These are phyloP conservation scores for Claviceps purpurea DNA, from an alignment of 2,329 filamentous ascomycete genomes.

Conservation along the genomic window DNA sequence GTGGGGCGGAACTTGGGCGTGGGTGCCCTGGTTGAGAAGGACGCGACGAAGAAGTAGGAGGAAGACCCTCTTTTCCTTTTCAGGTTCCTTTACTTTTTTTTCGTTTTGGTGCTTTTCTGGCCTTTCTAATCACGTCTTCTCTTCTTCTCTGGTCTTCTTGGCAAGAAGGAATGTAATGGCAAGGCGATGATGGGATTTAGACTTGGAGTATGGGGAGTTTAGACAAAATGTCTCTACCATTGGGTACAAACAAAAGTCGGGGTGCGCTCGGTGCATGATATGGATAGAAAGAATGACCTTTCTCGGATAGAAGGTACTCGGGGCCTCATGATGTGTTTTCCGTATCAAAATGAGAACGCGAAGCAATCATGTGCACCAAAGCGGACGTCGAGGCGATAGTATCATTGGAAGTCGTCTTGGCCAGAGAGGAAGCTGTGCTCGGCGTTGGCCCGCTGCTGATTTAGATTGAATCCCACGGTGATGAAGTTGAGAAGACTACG, in stretches of 20 bases:
- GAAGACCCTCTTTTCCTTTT: background rate
- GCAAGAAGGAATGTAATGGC: too few species aligned
- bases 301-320: too few species aligned
- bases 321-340: background rate
- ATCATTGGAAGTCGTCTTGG: too few species aligned
- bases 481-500: too few species aligned
- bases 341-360: too few species aligned
- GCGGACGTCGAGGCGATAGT: too few species aligned
- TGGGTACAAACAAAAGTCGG: background rate
- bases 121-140: background rate
- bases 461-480: too few species aligned
- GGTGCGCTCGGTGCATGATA: background rate
- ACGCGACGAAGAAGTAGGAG: conserved; percentile 32
- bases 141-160: background rate
- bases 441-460: too few species aligned
- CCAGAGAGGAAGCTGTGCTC: too few species aligned
- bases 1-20: conserved; percentile 72
- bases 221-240: background rate
- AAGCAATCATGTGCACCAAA: too few species aligned
- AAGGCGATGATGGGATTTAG: background rate
- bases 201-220: background rate
- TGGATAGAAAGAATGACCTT: background rate
- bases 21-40: conserved; percentile 61
- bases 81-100: background rate
- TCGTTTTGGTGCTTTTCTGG: background rate